These are phyloP conservation scores for Ottelia alismoides DNA, from an alignment of 106 monocot species.

Conservation along the genomic window DNA sequence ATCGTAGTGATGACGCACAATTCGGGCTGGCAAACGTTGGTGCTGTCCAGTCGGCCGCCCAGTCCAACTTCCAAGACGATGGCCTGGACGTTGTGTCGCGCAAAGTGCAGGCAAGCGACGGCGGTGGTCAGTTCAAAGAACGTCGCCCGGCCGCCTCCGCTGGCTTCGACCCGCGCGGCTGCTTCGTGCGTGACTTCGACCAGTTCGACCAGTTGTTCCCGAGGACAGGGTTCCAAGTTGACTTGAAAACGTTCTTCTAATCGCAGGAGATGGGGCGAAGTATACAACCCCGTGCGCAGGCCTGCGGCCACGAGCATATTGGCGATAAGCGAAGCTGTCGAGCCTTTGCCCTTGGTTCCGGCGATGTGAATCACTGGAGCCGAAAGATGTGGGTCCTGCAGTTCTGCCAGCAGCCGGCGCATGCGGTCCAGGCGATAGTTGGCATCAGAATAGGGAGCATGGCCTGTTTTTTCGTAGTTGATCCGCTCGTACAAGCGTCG, in stretches of 20 bases:
- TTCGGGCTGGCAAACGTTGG: conserved; percentile 2
- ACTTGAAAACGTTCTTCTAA: neutral
- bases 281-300: neutral
- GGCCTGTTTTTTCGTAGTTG: neutral
- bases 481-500: neutral
- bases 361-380: neutral
- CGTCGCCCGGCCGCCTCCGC: neutral
- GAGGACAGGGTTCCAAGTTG: too few relatives aligned
- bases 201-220: neutral
- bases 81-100: conserved; percentile 8
- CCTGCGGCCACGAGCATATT: neutral
- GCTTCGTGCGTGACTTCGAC: neutral
- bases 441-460: neutral
- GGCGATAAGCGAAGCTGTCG: neutral
- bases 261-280: neutral
- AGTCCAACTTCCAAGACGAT: conserved; percentile 16
- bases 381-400: neutral
- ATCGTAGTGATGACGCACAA: neutral
- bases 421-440: neutral
- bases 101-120: neutral
- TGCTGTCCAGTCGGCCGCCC: conserved; percentile 12
- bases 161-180: neutral
- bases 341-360: neutral
- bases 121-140: neutral
- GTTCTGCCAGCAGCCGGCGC: neutral